phyloP scores from a whole-genome alignment of 75 land plant genomes.

The Chamaecyparis obtusa region DNA sequence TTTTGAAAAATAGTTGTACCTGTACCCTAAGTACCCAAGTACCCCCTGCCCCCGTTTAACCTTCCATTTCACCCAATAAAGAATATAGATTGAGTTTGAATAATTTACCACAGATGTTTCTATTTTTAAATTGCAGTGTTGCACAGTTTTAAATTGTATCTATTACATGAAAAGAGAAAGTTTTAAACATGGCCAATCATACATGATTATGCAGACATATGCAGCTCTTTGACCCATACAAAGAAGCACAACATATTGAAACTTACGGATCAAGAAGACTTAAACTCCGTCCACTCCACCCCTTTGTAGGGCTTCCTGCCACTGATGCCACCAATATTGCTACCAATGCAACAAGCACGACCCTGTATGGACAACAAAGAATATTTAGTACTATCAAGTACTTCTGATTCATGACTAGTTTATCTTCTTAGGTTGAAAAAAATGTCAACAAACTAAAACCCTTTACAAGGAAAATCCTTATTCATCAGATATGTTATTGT shows the following conservation, averaged over 20 bases:
- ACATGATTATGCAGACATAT: neutral
- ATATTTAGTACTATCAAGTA: neutral
- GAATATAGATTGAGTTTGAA: neutral
- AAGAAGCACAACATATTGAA: slow-evolving; percentile 8
- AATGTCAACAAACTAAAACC: neutral
- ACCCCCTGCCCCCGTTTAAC: no score
- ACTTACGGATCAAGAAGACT: slow-evolving; percentile 99
- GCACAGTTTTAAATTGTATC: neutral
- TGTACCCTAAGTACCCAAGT: no score
- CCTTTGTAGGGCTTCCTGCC: slow-evolving; percentile 98
- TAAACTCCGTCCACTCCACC: slow-evolving; percentile 99
- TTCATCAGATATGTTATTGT: neutral
- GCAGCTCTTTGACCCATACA: neutral
- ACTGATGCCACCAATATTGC: slow-evolving; percentile 82
- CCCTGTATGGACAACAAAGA: slow-evolving; percentile 46
- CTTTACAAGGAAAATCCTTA: neutral
- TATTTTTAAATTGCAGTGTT: neutral
- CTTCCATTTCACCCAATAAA: neutral
- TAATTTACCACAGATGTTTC: neutral
- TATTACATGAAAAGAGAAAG: neutral
- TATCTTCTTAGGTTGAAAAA: neutral
- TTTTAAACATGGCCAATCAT: neutral
- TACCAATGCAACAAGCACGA: slow-evolving; percentile 56
- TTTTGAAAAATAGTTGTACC: no score
- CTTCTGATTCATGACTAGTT: neutral